Percentiles rank a stretch among this genome's conserved stretches.
Conservation (phyloP, 257 asterid species). For the Mitragyna speciosa region DNA sequence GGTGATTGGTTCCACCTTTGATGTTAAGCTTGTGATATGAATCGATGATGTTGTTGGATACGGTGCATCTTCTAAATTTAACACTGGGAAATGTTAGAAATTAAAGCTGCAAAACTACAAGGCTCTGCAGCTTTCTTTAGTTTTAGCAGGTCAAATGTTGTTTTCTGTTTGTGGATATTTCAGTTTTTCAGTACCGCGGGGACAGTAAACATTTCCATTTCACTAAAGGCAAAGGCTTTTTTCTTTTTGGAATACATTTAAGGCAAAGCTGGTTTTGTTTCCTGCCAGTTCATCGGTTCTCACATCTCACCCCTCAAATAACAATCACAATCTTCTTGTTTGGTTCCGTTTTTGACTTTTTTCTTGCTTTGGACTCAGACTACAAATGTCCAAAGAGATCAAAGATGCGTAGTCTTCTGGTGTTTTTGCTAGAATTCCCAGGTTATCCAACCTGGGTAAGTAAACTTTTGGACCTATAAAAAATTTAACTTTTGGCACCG, state of each 20-base stretch:
- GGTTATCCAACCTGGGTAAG: neutral
- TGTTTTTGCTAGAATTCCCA: neutral
- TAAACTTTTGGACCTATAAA: neutral
- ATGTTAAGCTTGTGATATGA: neutral
- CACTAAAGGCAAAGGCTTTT: too few relatives aligned
- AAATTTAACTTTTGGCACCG: too few relatives aligned
- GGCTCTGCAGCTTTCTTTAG: neutral
- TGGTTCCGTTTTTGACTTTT: neutral
- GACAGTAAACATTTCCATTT: too few relatives aligned
- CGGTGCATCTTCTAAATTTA: neutral
- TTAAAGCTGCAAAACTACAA: neutral
- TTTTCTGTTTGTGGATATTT: neutral
- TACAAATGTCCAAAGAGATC: neutral
- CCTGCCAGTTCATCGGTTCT: neutral
- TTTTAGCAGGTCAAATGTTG: neutral
- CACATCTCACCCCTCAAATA: neutral
- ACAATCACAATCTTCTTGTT: neutral
- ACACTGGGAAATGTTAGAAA: neutral
- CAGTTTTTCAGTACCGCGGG: neutral
- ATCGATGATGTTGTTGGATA: neutral
- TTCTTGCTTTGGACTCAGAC: neutral
- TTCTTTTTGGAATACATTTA: too few relatives aligned
- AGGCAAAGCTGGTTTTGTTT: neutral
- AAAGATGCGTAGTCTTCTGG: neutral
- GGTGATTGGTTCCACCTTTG: conserved; percentile 50